phyloP scores from a whole-genome alignment of 495 filamentous ascomycete species.

The Tuber calosporum region DNA sequence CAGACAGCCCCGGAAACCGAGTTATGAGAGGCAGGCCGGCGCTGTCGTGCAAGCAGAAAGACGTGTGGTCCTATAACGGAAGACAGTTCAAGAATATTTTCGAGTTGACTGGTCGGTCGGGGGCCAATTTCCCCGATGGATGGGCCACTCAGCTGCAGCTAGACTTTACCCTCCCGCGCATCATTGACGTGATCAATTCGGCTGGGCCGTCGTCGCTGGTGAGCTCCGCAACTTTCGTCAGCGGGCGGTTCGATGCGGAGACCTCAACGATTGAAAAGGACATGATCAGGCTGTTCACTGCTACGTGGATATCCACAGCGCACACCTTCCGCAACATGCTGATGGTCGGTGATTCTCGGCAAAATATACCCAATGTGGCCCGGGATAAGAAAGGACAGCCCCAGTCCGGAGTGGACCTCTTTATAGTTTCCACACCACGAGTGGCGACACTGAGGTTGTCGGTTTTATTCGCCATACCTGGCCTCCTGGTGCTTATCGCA shows the following conservation, averaged over 20 bases:
- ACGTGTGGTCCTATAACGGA: slow-evolving; percentile 3
- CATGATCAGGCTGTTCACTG: neutral
- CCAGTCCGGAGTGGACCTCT: neutral
- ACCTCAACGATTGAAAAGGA: neutral
- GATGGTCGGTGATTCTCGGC: neutral
- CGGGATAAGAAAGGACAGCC: neutral
- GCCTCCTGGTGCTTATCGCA: neutral
- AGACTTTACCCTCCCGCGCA: neutral
- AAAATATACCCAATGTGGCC: neutral
- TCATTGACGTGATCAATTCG: neutral
- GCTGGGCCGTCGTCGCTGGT: neutral
- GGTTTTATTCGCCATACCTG: neutral
- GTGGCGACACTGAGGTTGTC: neutral
- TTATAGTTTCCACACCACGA: neutral
- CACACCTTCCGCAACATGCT: slow-evolving; percentile 5
- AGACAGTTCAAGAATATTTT: neutral
- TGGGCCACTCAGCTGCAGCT: neutral
- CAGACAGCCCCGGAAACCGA: neutral
- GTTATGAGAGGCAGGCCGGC: neutral
- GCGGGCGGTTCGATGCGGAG: neutral
- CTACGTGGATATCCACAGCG: neutral
- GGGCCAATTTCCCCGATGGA: neutral
- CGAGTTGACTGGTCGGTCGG: neutral
- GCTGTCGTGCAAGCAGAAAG: neutral
- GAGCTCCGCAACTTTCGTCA: neutral